Percentiles rank a stretch among this genome's conserved stretches.
Evolutionary conservation across 495 filamentous ascomycete species (phyloP).

Genomic region (Hyaloscypha hepaticicola): DNA sequence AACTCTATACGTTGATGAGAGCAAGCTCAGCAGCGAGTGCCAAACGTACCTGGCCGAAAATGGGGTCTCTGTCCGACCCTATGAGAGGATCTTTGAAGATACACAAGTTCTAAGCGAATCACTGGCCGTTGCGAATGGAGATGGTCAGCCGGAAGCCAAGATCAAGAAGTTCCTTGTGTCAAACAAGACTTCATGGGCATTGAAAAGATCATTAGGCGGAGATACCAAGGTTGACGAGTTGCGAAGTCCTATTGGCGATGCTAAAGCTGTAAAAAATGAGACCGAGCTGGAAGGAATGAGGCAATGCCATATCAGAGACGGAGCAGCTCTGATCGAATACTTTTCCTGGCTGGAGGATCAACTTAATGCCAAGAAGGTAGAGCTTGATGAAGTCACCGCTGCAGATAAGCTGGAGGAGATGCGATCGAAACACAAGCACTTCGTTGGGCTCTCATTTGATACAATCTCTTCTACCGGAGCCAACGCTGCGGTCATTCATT

Average conservation of each 20-base stretch:
- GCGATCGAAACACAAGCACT: conserved; percentile 76
- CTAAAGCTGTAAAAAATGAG: conserved; percentile 97
- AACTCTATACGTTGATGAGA: conserved; percentile 80
- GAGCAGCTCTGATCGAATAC: conserved; percentile 86
- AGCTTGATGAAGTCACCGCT: conserved; percentile 82
- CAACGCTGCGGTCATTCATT: conserved; percentile 97
- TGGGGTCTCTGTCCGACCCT: conserved; percentile 73
- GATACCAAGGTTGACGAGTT: conserved; percentile 82
- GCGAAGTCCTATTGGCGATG: conserved; percentile 85
- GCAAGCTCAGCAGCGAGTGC: conserved; percentile 70
- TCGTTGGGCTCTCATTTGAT: conserved; percentile 89
- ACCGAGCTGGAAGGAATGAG: conserved; percentile 91
- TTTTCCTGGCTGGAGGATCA: conserved; percentile 97
- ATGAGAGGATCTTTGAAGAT: conserved; percentile 80
- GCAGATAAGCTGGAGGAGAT: conserved; percentile 88
- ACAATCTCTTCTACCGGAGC: conserved; percentile 95
- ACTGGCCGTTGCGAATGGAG: conserved; percentile 35
- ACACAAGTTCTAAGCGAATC: conserved; percentile 58
- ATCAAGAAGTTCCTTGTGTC: conserved; percentile 81
- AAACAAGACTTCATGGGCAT: conserved; percentile 89
- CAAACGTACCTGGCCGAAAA: conserved; percentile 68
- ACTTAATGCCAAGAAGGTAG: conserved; percentile 67
- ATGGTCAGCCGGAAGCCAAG: conserved; percentile 28
- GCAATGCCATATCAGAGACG: conserved; percentile 90
- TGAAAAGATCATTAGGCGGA: conserved; percentile 86